phyloP scores from a whole-genome alignment of 1,139 yeast species.

The Zygosaccharomyces pseudobailii region DNA sequence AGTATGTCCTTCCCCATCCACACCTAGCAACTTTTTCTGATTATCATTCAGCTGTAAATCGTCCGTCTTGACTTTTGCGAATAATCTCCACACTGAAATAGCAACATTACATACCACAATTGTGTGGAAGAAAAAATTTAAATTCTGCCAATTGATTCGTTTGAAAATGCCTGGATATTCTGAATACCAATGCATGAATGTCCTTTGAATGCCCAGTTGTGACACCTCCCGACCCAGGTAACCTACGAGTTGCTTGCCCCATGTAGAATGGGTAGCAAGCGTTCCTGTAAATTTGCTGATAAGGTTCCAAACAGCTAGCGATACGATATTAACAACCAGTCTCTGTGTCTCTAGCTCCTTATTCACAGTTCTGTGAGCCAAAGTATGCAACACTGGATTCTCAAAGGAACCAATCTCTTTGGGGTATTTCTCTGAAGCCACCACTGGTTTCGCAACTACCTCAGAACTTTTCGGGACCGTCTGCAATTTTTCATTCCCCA shows the following conservation, averaged over 20 bases:
- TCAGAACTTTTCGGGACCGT: background rate
- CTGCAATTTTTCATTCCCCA: slow-evolving; percentile 1
- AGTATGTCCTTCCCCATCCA: background rate
- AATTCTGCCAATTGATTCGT: slow-evolving; percentile 10
- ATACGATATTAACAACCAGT: slow-evolving; percentile 34
- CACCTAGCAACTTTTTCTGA: slow-evolving; percentile 42
- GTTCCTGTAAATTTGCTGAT: slow-evolving; percentile 25
- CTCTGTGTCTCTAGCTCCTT: slow-evolving; percentile 39
- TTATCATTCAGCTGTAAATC: slow-evolving; percentile 40
- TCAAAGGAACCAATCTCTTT: slow-evolving; percentile 24
- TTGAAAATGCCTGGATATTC: slow-evolving; percentile 6
- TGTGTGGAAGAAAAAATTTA: slow-evolving; percentile 27
- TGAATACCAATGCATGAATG: slow-evolving; percentile 4
- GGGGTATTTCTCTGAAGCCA: background rate
- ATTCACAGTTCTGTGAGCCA: slow-evolving; percentile 35
- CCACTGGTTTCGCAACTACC: background rate
- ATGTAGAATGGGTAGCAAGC: slow-evolving; percentile 22
- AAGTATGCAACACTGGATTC: slow-evolving; percentile 34
- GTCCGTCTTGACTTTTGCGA: slow-evolving; percentile 34
- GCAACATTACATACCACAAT: slow-evolving; percentile 38
- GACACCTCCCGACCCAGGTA: slow-evolving; percentile 4
- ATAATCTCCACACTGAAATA: slow-evolving; percentile 35
- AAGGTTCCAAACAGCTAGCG: slow-evolving; percentile 31
- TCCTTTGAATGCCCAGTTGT: slow-evolving; percentile 4
- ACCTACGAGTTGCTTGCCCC: slow-evolving; percentile 12